Evolutionary conservation across 2,329 filamentous ascomycete species (phyloP), one percentile per base, ranked within the genome.

Genomic region (Hypoxylon sp.): DNA sequence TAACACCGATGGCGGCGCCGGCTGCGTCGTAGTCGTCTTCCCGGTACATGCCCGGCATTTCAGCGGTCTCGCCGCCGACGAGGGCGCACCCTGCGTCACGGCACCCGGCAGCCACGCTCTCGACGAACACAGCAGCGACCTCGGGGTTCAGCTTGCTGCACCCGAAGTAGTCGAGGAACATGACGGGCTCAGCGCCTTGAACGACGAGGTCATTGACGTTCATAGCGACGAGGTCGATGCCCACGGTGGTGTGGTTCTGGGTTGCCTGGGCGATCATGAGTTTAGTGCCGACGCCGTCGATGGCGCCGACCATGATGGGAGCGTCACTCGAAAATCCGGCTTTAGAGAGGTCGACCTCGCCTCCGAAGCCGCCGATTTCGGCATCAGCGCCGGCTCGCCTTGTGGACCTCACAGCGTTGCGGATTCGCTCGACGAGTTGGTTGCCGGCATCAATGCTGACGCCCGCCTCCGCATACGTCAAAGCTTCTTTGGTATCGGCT

Each of bases 191-290:
- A 11, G 96, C 96, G 57, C 96, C 96, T 81, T 98, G 94, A 7
- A 98, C 96, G 53, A 99, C 90, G 0, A 99, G 85, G 75, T 99
- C 96, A 79, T 99, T 99, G 76, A 98, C 96, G 78, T 97, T 98
- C 95, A 98, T 98, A 71, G 96, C 96, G 3, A 99, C 96, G 33
- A 99, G 87, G 77, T 99, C 96, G 72, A 99, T 93, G 65, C 96
- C 96, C 9, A 99, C 95, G 2, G 94, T 97, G 78, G 95, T 90
- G 80, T 97, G 96, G 80, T 96, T 93, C 72, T 89, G 86, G 82
- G 96, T 92, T 11, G 89, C 87, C 77, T 97, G 95, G 0, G 96
- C 96, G 74, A 99, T 93, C 85, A 96, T 96, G 73, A 98, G 90
- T 83, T 98, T 98, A 50, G 95, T 98, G 64, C 95, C 96, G 36